Evolutionary conservation across 2,329 filamentous ascomycete species (phyloP).

Genomic region (Fusarium ramigenum): DNA sequence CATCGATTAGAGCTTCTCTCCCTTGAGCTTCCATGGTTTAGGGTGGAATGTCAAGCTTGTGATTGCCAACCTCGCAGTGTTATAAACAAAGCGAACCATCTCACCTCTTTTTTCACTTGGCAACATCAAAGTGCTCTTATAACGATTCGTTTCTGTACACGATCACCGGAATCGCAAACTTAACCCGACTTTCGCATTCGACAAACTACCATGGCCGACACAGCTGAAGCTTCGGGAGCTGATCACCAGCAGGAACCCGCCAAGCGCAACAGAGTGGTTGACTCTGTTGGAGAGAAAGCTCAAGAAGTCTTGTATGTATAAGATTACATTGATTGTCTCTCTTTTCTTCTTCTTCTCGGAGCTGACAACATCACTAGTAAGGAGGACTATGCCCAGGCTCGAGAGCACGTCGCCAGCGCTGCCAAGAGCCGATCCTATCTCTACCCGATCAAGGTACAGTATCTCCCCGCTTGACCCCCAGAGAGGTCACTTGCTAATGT

Average conservation of each 20-base stretch:
- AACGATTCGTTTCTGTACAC: background rate
- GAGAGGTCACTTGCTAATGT: slow-evolving; percentile 1
- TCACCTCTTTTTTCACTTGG: background rate
- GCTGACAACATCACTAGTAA: slow-evolving; percentile 52
- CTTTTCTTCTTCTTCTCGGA: background rate
- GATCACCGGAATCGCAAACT: background rate
- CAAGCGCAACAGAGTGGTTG: slow-evolving; percentile 47
- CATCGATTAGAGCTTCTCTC: slow-evolving; percentile 32
- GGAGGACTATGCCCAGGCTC: slow-evolving; percentile 77
- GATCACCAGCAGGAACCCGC: slow-evolving; percentile 30
- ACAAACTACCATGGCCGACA: slow-evolving; percentile 38
- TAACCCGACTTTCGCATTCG: background rate
- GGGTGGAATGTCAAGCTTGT: slow-evolving; percentile 33
- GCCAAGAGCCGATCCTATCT: slow-evolving; percentile 81
- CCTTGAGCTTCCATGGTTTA: slow-evolving; percentile 20
- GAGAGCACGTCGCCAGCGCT: slow-evolving; percentile 71
- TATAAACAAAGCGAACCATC: slow-evolving; percentile 14
- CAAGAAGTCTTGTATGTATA: slow-evolving; percentile 58
- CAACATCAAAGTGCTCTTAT: background rate
- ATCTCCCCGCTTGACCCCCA: background rate
- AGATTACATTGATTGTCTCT: background rate
- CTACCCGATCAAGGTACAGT: slow-evolving; percentile 79
- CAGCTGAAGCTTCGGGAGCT: slow-evolving; percentile 34
- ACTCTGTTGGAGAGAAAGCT: slow-evolving; percentile 56
- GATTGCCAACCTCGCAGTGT: slow-evolving; percentile 5